These are phyloP conservation scores for Endocalyx cinctus DNA, from an alignment of 2,329 filamentous ascomycete genomes.

Conservation along the genomic window DNA sequence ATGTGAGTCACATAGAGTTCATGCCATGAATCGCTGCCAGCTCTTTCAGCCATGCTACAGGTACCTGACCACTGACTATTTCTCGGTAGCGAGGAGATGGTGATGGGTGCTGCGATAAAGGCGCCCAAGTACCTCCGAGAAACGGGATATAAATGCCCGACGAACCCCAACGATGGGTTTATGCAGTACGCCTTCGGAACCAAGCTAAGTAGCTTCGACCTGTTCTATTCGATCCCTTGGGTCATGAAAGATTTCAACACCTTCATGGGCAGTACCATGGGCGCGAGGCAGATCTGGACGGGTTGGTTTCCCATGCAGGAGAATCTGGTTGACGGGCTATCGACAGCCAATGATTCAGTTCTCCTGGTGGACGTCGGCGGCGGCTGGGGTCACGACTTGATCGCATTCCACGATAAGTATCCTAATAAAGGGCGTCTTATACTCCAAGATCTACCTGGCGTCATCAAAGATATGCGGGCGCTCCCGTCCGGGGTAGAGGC, in stretches of 20 bases:
- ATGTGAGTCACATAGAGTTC: slow-evolving; percentile 13
- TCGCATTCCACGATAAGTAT: slow-evolving; percentile 19
- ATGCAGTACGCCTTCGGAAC: slow-evolving; percentile 24
- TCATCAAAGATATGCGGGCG: slow-evolving; percentile 15
- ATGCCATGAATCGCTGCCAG: not conserved
- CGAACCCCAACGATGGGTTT: slow-evolving; percentile 18
- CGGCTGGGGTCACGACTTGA: slow-evolving; percentile 24
- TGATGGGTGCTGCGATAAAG: slow-evolving; percentile 13
- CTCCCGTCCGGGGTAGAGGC: slow-evolving; percentile 18
- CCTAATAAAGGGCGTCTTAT: slow-evolving; percentile 17
- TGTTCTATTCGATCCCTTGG: slow-evolving; percentile 14
- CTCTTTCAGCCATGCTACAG: not conserved
- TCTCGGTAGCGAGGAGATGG: slow-evolving; percentile 16
- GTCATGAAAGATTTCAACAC: slow-evolving; percentile 20
- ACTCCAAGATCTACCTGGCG: slow-evolving; percentile 22
- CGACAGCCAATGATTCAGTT: slow-evolving; percentile 3
- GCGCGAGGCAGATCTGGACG: slow-evolving; percentile 18
- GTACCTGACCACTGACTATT: too few species aligned
- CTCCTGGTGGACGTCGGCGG: slow-evolving; percentile 27
- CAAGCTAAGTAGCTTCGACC: slow-evolving; percentile 18
- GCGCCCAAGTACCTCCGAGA: slow-evolving; percentile 19
- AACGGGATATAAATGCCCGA: slow-evolving; percentile 18
- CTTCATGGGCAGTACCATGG: slow-evolving; percentile 26
- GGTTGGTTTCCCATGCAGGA: slow-evolving; percentile 24
- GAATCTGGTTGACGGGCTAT: slow-evolving; percentile 18